These are phyloP conservation scores for Syzygium aromaticum DNA, from an alignment of 345 rosid genomes.

Conservation along the genomic window DNA sequence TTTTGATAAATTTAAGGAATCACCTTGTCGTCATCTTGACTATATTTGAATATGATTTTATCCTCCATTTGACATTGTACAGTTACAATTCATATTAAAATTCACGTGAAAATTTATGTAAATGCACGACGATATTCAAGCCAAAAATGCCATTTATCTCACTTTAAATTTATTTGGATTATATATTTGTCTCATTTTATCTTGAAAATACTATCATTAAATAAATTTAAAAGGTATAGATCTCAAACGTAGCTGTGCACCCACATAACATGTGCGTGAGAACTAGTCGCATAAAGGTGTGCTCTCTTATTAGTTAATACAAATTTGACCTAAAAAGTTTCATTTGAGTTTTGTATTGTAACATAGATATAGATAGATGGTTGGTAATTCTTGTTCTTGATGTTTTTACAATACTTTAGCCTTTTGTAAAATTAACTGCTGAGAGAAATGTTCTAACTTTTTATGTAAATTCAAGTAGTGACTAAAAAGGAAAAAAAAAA, in stretches of 20 bases:
- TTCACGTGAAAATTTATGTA: neutral
- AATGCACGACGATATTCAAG: neutral
- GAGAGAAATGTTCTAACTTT: neutral
- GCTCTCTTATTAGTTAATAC: neutral
- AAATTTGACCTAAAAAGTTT: neutral
- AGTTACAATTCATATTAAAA: neutral
- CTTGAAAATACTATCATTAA: neutral
- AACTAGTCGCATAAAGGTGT: neutral
- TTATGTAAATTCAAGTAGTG: neutral
- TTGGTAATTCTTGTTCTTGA: neutral
- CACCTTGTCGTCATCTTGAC: neutral
- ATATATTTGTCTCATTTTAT: neutral
- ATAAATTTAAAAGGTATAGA: neutral
- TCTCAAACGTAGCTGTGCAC: neutral
- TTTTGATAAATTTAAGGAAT: neutral
- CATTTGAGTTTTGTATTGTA: neutral
- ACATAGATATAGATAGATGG: neutral
- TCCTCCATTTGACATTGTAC: neutral
- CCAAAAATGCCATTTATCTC: neutral
- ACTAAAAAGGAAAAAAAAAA: neutral
- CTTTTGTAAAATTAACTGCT: neutral
- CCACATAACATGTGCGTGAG: no score
- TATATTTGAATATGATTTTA: neutral
- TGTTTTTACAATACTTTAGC: neutral
- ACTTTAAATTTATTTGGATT: neutral